These are phyloP conservation scores for Hemileccinum rubropunctum DNA, from an alignment of 768 basidiomycete genomes.

Conservation along the genomic window DNA sequence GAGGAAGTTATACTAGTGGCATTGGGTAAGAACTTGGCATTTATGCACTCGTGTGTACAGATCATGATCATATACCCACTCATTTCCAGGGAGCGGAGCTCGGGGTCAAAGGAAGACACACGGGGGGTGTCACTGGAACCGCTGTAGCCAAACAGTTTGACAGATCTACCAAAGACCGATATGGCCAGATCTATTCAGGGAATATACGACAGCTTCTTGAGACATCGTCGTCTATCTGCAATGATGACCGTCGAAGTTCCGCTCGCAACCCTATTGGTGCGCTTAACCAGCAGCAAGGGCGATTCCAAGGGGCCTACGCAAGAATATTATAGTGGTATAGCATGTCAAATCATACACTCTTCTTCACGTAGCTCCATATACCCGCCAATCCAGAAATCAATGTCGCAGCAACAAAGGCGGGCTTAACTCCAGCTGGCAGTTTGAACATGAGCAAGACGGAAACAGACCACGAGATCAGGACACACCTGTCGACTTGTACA, in stretches of 20 bases:
- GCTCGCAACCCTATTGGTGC: slow-evolving; percentile 26
- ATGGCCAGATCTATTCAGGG: slow-evolving; percentile 30
- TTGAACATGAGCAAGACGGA: slow-evolving; percentile 38
- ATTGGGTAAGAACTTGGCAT: slow-evolving; percentile 36
- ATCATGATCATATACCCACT: slow-evolving; percentile 37
- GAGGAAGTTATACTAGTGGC: slow-evolving; percentile 29
- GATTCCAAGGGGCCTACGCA: slow-evolving; percentile 34
- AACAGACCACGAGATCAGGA: slow-evolving; percentile 29
- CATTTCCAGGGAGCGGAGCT: slow-evolving; percentile 41
- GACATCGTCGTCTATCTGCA: slow-evolving; percentile 23
- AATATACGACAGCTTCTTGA: slow-evolving; percentile 32
- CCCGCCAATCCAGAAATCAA: slow-evolving; percentile 89
- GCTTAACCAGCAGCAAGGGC: slow-evolving; percentile 22
- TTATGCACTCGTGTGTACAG: slow-evolving; percentile 36
- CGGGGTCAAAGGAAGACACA: slow-evolving; percentile 39
- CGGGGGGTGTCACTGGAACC: slow-evolving; percentile 34
- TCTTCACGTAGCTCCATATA: slow-evolving; percentile 94
- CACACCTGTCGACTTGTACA: slow-evolving; percentile 94
- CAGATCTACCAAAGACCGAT: slow-evolving; percentile 36
- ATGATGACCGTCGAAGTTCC: slow-evolving; percentile 9
- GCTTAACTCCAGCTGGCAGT: slow-evolving; percentile 82
- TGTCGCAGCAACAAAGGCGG: slow-evolving; percentile 85
- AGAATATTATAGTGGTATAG: slow-evolving; percentile 45
- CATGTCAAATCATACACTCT: slow-evolving; percentile 63
- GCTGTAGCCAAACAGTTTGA: slow-evolving; percentile 32